These are phyloP conservation scores for Leersia perrieri DNA, from an alignment of 176 grass and related monocot species.

Conservation along the genomic window DNA sequence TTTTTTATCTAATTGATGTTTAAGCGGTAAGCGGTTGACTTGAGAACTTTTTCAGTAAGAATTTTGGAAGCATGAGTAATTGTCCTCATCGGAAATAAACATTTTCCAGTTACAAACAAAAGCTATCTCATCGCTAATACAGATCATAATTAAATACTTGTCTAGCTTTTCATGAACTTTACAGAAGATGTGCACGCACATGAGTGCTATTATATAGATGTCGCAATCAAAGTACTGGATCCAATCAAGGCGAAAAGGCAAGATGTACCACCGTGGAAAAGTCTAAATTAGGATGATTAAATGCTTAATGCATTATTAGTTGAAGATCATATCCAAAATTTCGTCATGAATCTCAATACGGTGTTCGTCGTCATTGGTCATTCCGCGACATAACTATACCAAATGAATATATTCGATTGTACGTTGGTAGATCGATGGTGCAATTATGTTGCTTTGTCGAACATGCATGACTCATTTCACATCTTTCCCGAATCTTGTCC, in stretches of 20 bases:
- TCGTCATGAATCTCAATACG: not conserved
- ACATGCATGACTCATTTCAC: not conserved
- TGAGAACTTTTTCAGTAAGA: too few species aligned
- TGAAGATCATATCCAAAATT: not conserved
- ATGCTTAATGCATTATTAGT: not conserved
- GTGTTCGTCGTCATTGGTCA: not conserved
- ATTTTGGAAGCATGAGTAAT: too few species aligned
- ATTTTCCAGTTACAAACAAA: too few species aligned
- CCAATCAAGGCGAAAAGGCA: not conserved
- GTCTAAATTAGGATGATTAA: not conserved
- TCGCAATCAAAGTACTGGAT: not conserved
- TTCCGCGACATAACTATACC: not conserved
- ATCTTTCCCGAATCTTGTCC: not conserved
- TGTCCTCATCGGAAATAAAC: too few species aligned
- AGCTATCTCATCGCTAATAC: too few species aligned
- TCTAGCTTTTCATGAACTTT: not conserved
- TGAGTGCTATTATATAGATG: not conserved
- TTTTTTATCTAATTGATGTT: too few species aligned
- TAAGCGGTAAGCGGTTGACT: too few species aligned
- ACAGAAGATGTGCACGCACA: not conserved
- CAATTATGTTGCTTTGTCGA: not conserved
- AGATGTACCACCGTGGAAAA: not conserved
- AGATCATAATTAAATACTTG: too few species aligned
- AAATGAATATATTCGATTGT: not conserved
- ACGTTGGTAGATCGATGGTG: not conserved